Evolutionary conservation across 306 rosid genomes (phyloP).

Genomic region (Citrullus colocynthis): DNA sequence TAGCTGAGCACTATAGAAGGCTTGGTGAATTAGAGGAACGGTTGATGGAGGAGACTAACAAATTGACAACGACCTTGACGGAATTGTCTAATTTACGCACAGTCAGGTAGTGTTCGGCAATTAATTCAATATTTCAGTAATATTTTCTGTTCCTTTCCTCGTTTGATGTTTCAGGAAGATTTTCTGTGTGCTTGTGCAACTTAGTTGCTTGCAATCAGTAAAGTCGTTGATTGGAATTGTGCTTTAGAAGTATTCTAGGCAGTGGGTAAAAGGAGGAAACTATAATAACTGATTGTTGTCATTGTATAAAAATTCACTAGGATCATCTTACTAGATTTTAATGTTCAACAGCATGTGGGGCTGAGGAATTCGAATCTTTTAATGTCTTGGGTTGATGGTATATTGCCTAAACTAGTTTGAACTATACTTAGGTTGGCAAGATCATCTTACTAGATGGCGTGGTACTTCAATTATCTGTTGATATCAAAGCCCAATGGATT

Average conservation of each 20-base stretch:
- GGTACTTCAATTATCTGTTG: not conserved
- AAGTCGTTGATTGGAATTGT: not conserved
- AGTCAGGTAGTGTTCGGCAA: conserved; percentile 31
- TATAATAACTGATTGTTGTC: not conserved
- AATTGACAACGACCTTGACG: conserved; percentile 16
- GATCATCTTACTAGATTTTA: not conserved
- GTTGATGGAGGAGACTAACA: conserved; percentile 26
- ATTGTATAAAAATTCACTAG: not conserved
- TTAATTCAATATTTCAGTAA: not conserved
- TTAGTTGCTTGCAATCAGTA: not conserved
- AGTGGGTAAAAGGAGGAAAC: not conserved
- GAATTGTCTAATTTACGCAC: conserved; percentile 44
- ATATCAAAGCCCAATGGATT: not conserved
- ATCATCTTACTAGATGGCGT: not conserved
- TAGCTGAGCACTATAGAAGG: conserved; percentile 43
- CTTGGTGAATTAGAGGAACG: conserved; percentile 25
- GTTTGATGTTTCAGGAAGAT: not conserved
- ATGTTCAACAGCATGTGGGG: too few species aligned
- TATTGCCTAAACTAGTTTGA: too few species aligned
- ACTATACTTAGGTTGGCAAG: not conserved
- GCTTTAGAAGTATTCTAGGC: not conserved
- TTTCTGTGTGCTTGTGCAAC: not conserved
- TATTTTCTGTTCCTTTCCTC: not conserved
- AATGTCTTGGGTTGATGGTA: too few species aligned
- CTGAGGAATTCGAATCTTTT: too few species aligned